Evolutionary conservation across 441 rosid species (phyloP).

Genomic region (Corymbia citriodora): DNA sequence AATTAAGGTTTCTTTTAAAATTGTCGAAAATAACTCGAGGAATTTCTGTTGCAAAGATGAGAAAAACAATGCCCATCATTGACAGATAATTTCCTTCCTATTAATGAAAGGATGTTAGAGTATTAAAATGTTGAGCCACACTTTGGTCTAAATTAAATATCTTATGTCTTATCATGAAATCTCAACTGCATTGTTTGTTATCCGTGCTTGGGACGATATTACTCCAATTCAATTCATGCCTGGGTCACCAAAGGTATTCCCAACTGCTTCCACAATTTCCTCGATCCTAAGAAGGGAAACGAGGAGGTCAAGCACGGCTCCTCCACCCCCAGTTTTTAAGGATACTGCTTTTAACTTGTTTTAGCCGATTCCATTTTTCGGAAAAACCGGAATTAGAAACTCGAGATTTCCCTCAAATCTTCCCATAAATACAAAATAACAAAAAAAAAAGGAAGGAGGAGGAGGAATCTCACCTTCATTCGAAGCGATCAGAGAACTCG

Average conservation of each 20-base stretch:
- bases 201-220: neutral
- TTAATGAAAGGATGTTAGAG: neutral
- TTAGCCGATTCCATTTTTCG: neutral
- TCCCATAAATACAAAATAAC: neutral
- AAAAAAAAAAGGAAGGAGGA: neutral
- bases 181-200: neutral
- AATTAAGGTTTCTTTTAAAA: neutral
- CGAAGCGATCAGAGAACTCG: neutral
- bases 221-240: neutral
- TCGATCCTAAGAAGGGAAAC: neutral
- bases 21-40: neutral
- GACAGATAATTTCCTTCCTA: neutral
- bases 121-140: neutral
- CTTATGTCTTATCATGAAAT: neutral
- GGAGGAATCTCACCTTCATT: neutral
- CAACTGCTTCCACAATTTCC: neutral
- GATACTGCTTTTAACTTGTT: neutral
- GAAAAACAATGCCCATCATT: neutral
- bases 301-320: neutral
- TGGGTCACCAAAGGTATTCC: neutral
- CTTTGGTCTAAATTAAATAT: neutral
- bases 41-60: too few relatives aligned
- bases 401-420: neutral
- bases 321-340: neutral
- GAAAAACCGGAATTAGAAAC: neutral